Percentiles rank a stretch among this genome's conserved stretches.
These are phyloP conservation scores for Pezicula radicicola DNA, from an alignment of 2,329 filamentous ascomycete species.

Conservation along the genomic window DNA sequence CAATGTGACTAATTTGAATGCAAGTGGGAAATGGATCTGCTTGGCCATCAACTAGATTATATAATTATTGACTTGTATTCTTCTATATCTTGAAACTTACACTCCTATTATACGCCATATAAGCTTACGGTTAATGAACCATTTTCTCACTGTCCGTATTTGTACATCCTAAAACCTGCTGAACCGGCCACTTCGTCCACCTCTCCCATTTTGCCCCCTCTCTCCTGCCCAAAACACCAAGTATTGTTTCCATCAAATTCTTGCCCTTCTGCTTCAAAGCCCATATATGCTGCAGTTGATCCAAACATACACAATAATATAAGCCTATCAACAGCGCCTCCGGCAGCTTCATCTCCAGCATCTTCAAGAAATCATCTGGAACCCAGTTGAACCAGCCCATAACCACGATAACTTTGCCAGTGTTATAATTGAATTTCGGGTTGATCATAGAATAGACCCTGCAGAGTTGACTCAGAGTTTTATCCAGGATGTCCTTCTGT, in stretches of 20 bases:
- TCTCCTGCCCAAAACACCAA: constrained; percentile 15
- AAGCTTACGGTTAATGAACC: too few species aligned
- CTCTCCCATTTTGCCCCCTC: constrained; percentile 12
- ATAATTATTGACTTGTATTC: too few species aligned
- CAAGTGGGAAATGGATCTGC: too few species aligned
- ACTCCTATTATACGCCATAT: too few species aligned
- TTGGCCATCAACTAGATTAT: too few species aligned
- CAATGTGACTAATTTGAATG: too few species aligned
- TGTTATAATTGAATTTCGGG: constrained; percentile 15
- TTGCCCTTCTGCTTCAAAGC: constrained; percentile 40
- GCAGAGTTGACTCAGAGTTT: constrained; percentile 6
- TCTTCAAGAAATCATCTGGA: constrained; percentile 27
- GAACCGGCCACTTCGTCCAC: constrained; percentile 22
- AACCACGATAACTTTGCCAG: constrained; percentile 16
- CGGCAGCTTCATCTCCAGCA: constrained; percentile 30
- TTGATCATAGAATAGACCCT: constrained; percentile 18
- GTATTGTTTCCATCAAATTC: constrained; percentile 33
- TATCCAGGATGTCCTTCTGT: constrained; percentile 9
- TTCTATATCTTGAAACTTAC: too few species aligned
- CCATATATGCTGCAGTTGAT: constrained; percentile 33
- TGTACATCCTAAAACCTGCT: constrained; percentile 6
- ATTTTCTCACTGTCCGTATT: too few species aligned
- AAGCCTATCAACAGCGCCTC: constrained; percentile 33
- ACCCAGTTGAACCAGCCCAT: constrained; percentile 35
- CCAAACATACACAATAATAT: constrained; percentile 35